Percentiles rank a stretch among this genome's conserved stretches.
phyloP scores from a whole-genome alignment of 306 rosid species.

The Gastrolobium villosum region DNA sequence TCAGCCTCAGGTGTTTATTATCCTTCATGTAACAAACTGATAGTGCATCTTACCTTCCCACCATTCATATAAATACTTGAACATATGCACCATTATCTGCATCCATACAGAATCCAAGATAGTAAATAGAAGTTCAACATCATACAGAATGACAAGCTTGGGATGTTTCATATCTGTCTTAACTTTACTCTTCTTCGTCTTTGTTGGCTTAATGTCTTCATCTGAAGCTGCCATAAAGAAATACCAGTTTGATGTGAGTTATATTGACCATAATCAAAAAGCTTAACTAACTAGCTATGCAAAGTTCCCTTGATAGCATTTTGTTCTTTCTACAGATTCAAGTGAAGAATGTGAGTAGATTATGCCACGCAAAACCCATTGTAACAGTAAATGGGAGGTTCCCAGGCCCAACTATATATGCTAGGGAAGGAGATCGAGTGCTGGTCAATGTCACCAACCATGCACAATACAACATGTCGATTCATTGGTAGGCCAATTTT shows the following conservation, averaged over 20 bases:
- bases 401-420: slow-evolving; percentile 77
- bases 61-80: slow-evolving; percentile 31
- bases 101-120: slow-evolving; percentile 21
- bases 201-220: slow-evolving; percentile 39
- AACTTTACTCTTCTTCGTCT: slow-evolving; percentile 7
- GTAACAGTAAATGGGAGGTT: slow-evolving; percentile 74
- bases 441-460: slow-evolving; percentile 72
- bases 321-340: slow-evolving; percentile 56
- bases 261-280: not conserved
- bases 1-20: slow-evolving; percentile 4
- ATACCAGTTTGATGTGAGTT: slow-evolving; percentile 52
- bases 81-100: not conserved
- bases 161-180: slow-evolving; percentile 23
- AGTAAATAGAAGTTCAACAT: slow-evolving; percentile 12
- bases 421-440: slow-evolving; percentile 73
- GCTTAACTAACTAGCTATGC: not conserved
- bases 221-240: slow-evolving; percentile 48
- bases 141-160: slow-evolving; percentile 31
- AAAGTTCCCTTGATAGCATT: slow-evolving; percentile 22
- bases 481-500: slow-evolving; percentile 63
- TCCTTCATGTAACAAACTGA: slow-evolving; percentile 45
- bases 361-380: slow-evolving; percentile 76
- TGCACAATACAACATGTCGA: slow-evolving; percentile 75
- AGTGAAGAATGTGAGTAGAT: slow-evolving; percentile 77
- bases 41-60: slow-evolving; percentile 41